These are phyloP conservation scores for Russula brevipes DNA, from an alignment of 768 basidiomycete genomes.

Conservation along the genomic window DNA sequence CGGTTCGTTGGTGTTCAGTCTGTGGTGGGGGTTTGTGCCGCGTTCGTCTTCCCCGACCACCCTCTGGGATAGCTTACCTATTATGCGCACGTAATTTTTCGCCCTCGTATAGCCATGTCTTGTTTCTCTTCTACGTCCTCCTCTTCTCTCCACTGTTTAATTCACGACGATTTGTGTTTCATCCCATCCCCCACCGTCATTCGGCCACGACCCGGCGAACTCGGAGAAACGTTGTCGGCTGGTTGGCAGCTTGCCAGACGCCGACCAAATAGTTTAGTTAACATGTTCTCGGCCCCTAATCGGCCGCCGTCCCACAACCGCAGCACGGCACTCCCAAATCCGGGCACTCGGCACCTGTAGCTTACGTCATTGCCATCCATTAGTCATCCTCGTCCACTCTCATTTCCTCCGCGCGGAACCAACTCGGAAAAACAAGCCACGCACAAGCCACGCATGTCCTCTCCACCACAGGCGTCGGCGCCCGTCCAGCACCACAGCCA, in stretches of 20 bases:
- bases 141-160: not conserved
- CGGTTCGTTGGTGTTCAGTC: not conserved
- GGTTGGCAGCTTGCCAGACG: not conserved
- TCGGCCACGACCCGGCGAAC: not conserved
- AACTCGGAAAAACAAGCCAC: not conserved
- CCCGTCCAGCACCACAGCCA: not conserved
- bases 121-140: not conserved
- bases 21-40: not conserved
- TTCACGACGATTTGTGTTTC: not conserved
- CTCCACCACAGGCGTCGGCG: not conserved
- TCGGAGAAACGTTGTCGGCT: not conserved
- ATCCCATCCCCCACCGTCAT: not conserved
- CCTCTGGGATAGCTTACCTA: constrained; percentile 7
- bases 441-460: not conserved
- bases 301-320: too few species aligned
- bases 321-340: too few species aligned
- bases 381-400: constrained; percentile 4
- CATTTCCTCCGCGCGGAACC: not conserved
- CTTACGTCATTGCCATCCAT: not conserved
- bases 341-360: too few species aligned
- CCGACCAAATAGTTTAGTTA: not conserved
- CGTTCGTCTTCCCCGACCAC: not conserved
- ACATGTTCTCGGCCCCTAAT: not conserved
- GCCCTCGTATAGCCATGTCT: constrained; percentile 3
- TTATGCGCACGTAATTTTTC: constrained; percentile 4